phyloP scores from a whole-genome alignment of 139 green algal species.

The Deuterostichococcus epilithicus region DNA sequence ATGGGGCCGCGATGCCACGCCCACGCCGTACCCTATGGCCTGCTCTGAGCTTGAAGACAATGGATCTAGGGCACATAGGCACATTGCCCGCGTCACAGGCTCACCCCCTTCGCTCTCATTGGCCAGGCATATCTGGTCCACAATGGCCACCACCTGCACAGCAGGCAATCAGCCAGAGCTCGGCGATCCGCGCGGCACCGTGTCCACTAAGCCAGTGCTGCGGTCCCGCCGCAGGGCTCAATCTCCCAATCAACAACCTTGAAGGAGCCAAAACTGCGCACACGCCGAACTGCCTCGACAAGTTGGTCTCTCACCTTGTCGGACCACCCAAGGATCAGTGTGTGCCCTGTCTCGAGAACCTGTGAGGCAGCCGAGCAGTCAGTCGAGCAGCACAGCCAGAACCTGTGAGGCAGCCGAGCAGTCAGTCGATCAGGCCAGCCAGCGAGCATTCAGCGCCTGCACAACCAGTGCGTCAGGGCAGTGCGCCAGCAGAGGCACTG shows the following conservation, averaged over 20 bases:
- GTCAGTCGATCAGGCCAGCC: background rate
- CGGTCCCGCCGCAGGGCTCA: no score
- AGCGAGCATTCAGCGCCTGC: no score
- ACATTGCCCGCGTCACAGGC: no score
- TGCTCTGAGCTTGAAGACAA: no score
- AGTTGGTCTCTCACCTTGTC: slow-evolving; percentile 18
- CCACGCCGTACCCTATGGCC: no score
- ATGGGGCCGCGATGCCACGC: background rate
- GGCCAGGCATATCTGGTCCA: slow-evolving; percentile 49
- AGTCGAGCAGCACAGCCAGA: background rate
- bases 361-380: background rate
- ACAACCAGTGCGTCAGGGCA: no score
- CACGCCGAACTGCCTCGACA: background rate
- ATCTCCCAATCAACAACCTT: background rate
- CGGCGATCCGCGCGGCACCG: slow-evolving; percentile 11
- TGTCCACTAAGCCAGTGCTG: background rate
- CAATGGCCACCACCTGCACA: slow-evolving; percentile 21
- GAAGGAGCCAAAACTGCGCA: background rate
- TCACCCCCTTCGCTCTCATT: slow-evolving; percentile 46
- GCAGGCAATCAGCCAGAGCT: no score
- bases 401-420: background rate
- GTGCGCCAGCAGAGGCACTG: no score
- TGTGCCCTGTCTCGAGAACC: slow-evolving; percentile 54
- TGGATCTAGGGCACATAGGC: no score
- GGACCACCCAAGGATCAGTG: slow-evolving; percentile 54